Conservation (phyloP, 2,329 filamentous ascomycete species). For the Botrytis pseudocinerea region DNA sequence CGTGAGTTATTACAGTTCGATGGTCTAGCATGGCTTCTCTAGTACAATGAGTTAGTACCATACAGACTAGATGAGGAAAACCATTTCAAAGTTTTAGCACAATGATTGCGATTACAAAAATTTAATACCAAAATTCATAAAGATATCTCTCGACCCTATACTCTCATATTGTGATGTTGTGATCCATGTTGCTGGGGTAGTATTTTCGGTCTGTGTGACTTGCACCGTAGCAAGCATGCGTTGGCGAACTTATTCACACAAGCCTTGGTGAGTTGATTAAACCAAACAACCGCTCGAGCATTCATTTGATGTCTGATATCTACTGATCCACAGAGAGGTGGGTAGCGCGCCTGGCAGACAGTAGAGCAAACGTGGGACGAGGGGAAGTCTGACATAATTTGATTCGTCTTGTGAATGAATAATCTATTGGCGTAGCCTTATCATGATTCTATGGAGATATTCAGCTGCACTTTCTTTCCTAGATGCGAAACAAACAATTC, state of each 20-base stretch:
- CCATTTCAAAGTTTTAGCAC: conserved; percentile 8
- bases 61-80: conserved; percentile 18
- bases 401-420: not conserved
- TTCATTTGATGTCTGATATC: not conserved
- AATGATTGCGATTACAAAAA: conserved; percentile 10
- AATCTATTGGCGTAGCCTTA: not conserved
- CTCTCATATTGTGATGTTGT: not conserved
- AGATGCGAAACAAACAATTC: not conserved
- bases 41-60: conserved; percentile 17
- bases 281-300: not conserved
- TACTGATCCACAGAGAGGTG: not conserved
- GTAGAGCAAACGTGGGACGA: not conserved
- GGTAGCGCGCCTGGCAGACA: not conserved
- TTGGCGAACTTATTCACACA: not conserved
- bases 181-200: not conserved
- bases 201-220: not conserved
- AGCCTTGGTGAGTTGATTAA: not conserved
- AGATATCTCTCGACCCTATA: not conserved
- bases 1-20: conserved; percentile 3
- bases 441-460: not conserved
- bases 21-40: conserved; percentile 22
- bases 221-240: conserved; percentile 11
- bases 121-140: conserved; percentile 12
- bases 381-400: not conserved
- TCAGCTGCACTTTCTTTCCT: not conserved